Base-by-base conservation (phyloP, 495 filamentous ascomycete species). In the Annulohypoxylon bovei region DNA sequence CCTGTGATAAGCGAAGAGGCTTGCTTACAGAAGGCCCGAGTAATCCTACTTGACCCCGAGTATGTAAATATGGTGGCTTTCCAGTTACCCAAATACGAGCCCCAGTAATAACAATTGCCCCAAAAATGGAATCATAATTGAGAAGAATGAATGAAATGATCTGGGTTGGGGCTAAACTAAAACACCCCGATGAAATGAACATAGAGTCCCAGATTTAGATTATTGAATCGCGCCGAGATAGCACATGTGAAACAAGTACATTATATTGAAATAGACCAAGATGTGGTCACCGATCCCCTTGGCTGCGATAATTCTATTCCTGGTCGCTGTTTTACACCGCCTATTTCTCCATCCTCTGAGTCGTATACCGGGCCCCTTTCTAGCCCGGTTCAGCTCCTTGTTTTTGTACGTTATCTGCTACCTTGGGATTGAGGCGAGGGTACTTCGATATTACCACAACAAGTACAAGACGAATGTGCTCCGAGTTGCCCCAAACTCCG, bases 401-500 rank as follows among this genome's bases (percentile, higher is more conserved):
- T 52, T 28, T 16, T 25, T 52, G 5, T 14, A 52, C 25, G 20
- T 16, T 16, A 52, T 52, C 16, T 52, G 47, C 25, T 52, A 52
- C 4, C 47, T 52, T 12, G 47, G 47, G 16, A 52, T 52, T 30
- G 47, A 52, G 25, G 47, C 47, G 5, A 52, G 20, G 1, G 47
- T 52, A 30, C 25, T 52, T 28, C 47, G 47, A 28, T 25, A 52
- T 4, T 25, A 30, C 11, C 47, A 52, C 23, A 25, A 30, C 12
- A 52, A 52, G 6, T 52, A 52, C 47, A 52, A 52, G 9, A 52
- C 47, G 4, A 52, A 52, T 30, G 23, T 52, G 2, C 47, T 52
- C 12, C 23, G 47, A 4, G 47, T 52, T 14, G 47, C 47, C 25
- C 47, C 47, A 23, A 52, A 52, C 23, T 52, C 47, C 25, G 47